A percentile compares a stretch with the other conserved stretches of the same genome.
Evolutionary conservation across 352 stramenopile genomes (phyloP).

Genomic region (Pythium brassicae): DNA sequence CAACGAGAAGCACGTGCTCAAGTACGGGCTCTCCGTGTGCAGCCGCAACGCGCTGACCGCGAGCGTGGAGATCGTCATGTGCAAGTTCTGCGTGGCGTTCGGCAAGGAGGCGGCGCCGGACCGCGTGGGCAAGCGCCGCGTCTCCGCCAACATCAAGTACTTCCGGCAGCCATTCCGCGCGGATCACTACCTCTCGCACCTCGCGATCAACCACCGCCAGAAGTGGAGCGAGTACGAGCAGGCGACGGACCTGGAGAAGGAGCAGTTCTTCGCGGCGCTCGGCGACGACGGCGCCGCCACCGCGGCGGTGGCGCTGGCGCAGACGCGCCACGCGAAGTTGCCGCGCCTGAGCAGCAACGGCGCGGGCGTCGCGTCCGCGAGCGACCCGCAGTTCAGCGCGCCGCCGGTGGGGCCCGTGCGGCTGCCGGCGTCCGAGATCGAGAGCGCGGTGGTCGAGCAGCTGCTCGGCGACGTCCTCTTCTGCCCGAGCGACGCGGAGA

Average conservation of each 20-base stretch:
- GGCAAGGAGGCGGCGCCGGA: constrained; percentile 52
- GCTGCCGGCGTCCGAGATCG: constrained; percentile 50
- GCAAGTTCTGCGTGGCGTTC: constrained; percentile 73
- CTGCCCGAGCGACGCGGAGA: constrained; percentile 35
- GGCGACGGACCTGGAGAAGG: constrained; percentile 44
- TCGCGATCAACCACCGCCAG: constrained; percentile 66
- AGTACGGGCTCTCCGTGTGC: constrained; percentile 67
- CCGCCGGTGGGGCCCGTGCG: constrained; percentile 32
- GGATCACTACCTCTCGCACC: constrained; percentile 62
- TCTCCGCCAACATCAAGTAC: constrained; percentile 72
- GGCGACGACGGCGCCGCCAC: constrained; percentile 27
- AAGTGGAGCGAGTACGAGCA: constrained; percentile 64
- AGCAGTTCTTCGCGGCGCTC: constrained; percentile 42
- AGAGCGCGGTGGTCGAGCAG: constrained; percentile 47
- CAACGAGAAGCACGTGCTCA: constrained; percentile 65
- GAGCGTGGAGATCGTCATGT: constrained; percentile 64
- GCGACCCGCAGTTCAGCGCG: not conserved
- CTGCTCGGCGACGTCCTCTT: constrained; percentile 52
- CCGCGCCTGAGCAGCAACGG: not conserved
- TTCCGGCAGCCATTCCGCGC: constrained; percentile 61
- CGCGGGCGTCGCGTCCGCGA: not conserved
- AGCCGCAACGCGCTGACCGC: constrained; percentile 42
- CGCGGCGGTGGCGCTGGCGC: constrained; percentile 22
- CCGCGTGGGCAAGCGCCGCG: constrained; percentile 51
- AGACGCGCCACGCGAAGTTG: constrained; percentile 15